Evolutionary conservation across 345 rosid species (phyloP), one percentile per base, ranked within the genome.

Genomic region (Ceriops tagal): DNA sequence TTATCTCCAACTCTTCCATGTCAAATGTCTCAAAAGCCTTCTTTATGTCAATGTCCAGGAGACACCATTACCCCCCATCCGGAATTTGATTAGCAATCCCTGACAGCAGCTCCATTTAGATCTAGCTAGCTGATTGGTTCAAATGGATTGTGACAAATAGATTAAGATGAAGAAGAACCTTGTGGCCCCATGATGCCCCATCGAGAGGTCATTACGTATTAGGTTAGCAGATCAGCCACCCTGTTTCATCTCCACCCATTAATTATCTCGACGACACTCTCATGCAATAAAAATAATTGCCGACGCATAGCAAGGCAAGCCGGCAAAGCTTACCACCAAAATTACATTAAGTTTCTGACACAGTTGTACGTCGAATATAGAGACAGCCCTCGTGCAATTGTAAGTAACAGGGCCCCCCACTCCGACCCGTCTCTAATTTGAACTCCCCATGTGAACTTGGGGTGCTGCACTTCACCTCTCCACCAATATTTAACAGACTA

Each of bases 41-140:
- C 66, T 62, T 78, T 47, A 39, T 78, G 76, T 73, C 80, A 37
- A 70, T 61, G 62, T 77, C 79, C 27, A 32, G 60, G 78, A 66
- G 72, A 71, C 79, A 81, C 19, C 65, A 53, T 43, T 24, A 24
- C 26, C 31, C 56, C 73, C 75, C 71, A 49, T 43, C 49, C 49
- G 13, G 49, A 43, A 3, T 43, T 43, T 43, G 19, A 43, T 43
- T 43, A 43, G 49, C 19, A 43, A 43, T 43, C 49, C 18, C 49
- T 13, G 16, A 15, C 19, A 3, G 19, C 16, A 15, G 49, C 19
- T 43, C 49, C 49, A 43, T 13, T 43, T 43, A 2, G 18, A 43
- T 43, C 74, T 15, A 43, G n/a, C 43, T 21, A 21, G 11, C 56
- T 15, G 6, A 32, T 27, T 56, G 69, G 72, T 55, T 52, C 67